These are phyloP conservation scores for Filobasidium uniguttulatum DNA, from an alignment of 1,284 basidiomycete species.

Conservation along the genomic window DNA sequence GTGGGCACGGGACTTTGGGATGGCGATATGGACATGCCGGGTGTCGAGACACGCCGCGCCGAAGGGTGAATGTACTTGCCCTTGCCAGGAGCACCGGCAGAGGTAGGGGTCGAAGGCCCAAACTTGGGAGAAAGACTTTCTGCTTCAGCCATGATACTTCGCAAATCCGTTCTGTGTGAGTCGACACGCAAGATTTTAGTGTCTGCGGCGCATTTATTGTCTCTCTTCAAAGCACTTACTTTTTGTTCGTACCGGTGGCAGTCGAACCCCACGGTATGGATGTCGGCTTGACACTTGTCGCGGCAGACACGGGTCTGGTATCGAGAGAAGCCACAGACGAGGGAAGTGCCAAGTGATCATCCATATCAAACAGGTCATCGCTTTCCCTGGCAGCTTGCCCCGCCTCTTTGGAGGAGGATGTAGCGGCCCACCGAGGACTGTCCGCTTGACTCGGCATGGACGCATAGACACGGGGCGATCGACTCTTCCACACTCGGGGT, in stretches of 20 bases:
- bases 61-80: slow-evolving; percentile 17
- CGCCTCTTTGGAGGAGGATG: background rate
- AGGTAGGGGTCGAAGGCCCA: background rate
- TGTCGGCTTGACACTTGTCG: background rate
- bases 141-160: slow-evolving; percentile 68
- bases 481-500: slow-evolving; percentile 28
- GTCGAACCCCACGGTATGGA: slow-evolving; percentile 40
- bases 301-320: slow-evolving; percentile 18
- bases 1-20: slow-evolving; percentile 2
- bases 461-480: slow-evolving; percentile 7
- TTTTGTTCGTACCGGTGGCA: slow-evolving; percentile 29
- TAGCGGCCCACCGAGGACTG: slow-evolving; percentile 1
- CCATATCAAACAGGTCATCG: slow-evolving; percentile 5
- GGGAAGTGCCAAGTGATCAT: slow-evolving; percentile 12
- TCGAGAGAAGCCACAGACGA: slow-evolving; percentile 4
- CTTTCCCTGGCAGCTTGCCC: background rate
- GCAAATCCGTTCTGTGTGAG: slow-evolving; percentile 55
- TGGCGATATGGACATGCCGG: background rate
- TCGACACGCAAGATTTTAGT: background rate
- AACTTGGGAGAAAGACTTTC: slow-evolving; percentile 15
- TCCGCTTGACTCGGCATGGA: slow-evolving; percentile 19
- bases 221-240: too few relatives aligned
- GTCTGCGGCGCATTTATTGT: background rate
- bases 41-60: background rate
- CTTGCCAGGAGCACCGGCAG: slow-evolving; percentile 8